Evolutionary conservation across 805 yeast genomes (phyloP).

Genomic region (Candida maris): DNA sequence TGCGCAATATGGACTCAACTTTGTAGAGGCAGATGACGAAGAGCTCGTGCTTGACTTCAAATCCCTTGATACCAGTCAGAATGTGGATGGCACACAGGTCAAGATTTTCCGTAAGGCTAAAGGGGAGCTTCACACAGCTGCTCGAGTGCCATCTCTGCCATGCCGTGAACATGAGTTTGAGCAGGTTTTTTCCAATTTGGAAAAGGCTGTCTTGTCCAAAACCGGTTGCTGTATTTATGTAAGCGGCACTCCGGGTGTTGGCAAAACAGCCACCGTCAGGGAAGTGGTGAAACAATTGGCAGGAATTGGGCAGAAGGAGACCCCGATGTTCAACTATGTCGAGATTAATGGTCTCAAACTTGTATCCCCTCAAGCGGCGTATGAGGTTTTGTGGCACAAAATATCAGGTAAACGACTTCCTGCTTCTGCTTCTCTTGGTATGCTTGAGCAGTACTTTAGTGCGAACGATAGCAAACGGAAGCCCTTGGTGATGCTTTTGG

Average conservation of each 20-base stretch:
- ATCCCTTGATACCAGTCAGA: conserved; percentile 9
- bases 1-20: conserved; percentile 8
- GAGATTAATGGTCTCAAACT: conserved; percentile 92
- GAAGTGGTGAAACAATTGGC: conserved; percentile 75
- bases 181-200: conserved; percentile 62
- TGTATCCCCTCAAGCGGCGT: conserved; percentile 73
- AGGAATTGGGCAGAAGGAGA: conserved; percentile 17
- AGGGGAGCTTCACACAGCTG: conserved; percentile 35
- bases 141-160: conserved; percentile 55
- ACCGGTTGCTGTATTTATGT: conserved; percentile 84
- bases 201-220: conserved; percentile 63
- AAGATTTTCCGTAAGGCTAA: conserved; percentile 35
- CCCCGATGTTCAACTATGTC: conserved; percentile 56
- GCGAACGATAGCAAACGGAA: conserved; percentile 32
- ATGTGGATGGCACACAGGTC: conserved; percentile 15
- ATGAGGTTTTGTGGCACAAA: conserved; percentile 78
- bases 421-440: conserved; percentile 59
- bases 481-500: conserved; percentile 76
- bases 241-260: conserved; percentile 98
- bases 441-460: conserved; percentile 68
- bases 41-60: conserved; percentile 19
- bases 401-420: conserved; percentile 58
- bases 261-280: conserved; percentile 90
- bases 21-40: conserved; percentile 16
- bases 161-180: conserved; percentile 84